Base-by-base conservation (phyloP, 2,329 filamentous ascomycete species). In the Apiospora phragmitis region DNA sequence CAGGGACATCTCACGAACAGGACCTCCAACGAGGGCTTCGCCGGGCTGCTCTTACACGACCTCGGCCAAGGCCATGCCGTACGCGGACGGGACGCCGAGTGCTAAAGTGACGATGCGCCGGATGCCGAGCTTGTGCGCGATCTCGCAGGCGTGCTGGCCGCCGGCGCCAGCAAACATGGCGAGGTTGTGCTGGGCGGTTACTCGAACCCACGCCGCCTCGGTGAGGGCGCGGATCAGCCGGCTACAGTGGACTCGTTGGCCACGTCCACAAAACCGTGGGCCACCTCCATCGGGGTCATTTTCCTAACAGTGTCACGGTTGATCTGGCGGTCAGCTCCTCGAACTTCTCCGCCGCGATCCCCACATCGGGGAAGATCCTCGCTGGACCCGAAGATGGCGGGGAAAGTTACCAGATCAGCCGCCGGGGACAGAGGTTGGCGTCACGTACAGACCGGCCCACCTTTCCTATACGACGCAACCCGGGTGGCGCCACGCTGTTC, bases 181-280 rank as follows among this genome's bases (percentile, higher is more conserved):
- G 7, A 81, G 76, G 32, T 79, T 74, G 49, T 81, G 80, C 11
- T 76, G 76, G 41, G 75, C 76, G 0, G 78, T 77, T n/a, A n/a
- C 11, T 77, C 77, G 55, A 77, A 80, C 1, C 79, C 79, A n/a
- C 77, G 75, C n/a, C 3, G 92, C 92, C 80, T 94, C 92, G 0
- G 75, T 78, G n/a, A 76, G 73, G 1, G 75, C 92, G 67, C 93
- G 87, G 72, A 95, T 94, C 0, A 93, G 93, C 41, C 92, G 85
- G 4, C 90, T 91, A n/a, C 92, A 94, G n/a, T 94, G 0, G 91
- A 90, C 80, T 93, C 91, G 73, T 94, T 94, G 2, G 92, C 92
- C 59, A 94, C 90, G 72, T 92, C 90, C 76, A 94, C 86, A 75
- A 94, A 94, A 0, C 92, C 93, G 72, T 90, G 90, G 0, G 92